Percentiles rank a stretch among this genome's conserved stretches.
Conservation (phyloP, 768 basidiomycete genomes). For the Scleroderma bovista region DNA sequence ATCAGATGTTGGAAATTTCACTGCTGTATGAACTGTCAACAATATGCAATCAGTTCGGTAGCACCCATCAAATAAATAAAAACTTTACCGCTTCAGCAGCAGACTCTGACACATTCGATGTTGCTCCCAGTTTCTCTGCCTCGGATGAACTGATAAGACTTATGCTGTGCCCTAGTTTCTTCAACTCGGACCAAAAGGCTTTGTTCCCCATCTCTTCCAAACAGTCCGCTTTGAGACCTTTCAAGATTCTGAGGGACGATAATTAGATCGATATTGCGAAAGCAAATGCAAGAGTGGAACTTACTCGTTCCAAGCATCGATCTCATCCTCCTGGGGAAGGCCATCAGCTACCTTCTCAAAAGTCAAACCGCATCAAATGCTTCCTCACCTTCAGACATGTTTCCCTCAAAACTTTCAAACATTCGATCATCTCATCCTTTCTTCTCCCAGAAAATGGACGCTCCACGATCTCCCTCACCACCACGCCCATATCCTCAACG, state of each 20-base stretch:
- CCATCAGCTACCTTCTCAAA: neutral
- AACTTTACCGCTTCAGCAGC: constrained; percentile 48
- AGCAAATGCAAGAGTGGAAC: constrained; percentile 16
- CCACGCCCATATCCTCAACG: constrained; percentile 68
- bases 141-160: constrained; percentile 61
- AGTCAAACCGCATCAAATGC: neutral
- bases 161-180: constrained; percentile 45
- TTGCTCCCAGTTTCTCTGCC: constrained; percentile 53
- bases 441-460: constrained; percentile 68
- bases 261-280: neutral
- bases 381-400: constrained; percentile 54
- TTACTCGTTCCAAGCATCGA: constrained; percentile 76
- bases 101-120: constrained; percentile 50
- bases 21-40: constrained; percentile 18
- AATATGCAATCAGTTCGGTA: neutral
- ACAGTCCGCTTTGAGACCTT: constrained; percentile 53
- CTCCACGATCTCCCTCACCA: constrained; percentile 65
- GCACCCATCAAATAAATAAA: neutral
- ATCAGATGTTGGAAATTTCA: constrained; percentile 5
- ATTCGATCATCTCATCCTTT: constrained; percentile 65
- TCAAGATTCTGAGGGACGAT: constrained; percentile 47
- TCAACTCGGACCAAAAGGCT: constrained; percentile 61
- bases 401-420: constrained; percentile 62
- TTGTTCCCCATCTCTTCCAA: constrained; percentile 49
- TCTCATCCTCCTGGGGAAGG: constrained; percentile 63